Percentiles rank a stretch among this genome's conserved stretches.
Evolutionary conservation across 768 basidiomycete species (phyloP).

Genomic region (Mycena sanguinolenta): DNA sequence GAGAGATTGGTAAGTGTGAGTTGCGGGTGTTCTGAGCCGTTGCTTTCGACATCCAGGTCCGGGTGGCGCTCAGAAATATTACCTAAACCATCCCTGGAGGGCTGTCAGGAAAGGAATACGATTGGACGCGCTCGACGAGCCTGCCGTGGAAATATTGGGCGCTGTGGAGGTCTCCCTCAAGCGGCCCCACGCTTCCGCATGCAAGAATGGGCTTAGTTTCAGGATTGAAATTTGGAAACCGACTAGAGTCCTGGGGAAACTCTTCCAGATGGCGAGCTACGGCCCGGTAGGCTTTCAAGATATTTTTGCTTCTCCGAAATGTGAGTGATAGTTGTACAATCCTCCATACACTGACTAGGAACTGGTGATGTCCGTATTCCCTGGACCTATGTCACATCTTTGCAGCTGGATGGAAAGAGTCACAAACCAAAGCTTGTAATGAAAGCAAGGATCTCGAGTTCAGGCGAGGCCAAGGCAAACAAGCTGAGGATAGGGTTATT

Average conservation of each 20-base stretch:
- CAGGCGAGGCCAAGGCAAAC: constrained; percentile 85
- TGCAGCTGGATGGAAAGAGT: neutral
- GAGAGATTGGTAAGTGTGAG: constrained; percentile 61
- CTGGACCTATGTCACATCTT: constrained; percentile 54
- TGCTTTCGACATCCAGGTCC: constrained; percentile 61
- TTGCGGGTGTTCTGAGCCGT: constrained; percentile 52
- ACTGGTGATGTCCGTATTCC: constrained; percentile 77
- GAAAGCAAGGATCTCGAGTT: constrained; percentile 83
- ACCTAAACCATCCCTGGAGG: constrained; percentile 75
- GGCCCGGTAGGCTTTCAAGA: constrained; percentile 81
- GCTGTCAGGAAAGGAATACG: constrained; percentile 15
- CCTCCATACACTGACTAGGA: constrained; percentile 64
- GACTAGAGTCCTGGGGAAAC: constrained; percentile 63
- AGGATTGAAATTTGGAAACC: constrained; percentile 75
- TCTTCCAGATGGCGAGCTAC: constrained; percentile 70
- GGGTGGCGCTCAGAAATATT: constrained; percentile 74
- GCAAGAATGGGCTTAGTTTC: constrained; percentile 71
- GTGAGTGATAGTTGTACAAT: constrained; percentile 23
- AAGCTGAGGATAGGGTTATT: constrained; percentile 58
- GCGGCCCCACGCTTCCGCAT: constrained; percentile 73
- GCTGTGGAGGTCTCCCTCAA: constrained; percentile 77
- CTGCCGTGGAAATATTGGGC: constrained; percentile 91
- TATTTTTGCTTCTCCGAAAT: constrained; percentile 65
- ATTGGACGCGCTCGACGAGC: constrained; percentile 49
- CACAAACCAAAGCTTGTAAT: constrained; percentile 78